These are phyloP conservation scores for Colletotrichum incanum DNA, from an alignment of 2,329 filamentous ascomycete species.

Conservation along the genomic window DNA sequence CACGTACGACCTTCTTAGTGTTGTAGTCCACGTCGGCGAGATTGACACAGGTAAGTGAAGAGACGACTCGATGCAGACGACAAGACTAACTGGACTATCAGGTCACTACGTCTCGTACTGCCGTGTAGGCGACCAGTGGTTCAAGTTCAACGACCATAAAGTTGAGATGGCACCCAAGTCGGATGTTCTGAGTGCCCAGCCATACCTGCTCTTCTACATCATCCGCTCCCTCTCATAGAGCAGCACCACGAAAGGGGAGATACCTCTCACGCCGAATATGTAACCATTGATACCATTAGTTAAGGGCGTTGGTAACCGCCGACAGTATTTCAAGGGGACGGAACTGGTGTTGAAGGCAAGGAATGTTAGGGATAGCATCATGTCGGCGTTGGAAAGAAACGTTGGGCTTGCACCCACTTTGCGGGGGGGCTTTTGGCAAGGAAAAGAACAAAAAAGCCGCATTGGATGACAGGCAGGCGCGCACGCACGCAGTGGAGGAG, in stretches of 20 bases:
- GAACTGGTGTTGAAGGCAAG: background rate
- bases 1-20: conserved; percentile 89
- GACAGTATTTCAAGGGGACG: background rate
- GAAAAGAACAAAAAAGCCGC: conserved; percentile 6
- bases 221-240: conserved; percentile 71
- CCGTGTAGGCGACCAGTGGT: conserved; percentile 76
- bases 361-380: conserved; percentile 30
- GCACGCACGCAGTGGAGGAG: background rate
- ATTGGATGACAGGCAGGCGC: conserved; percentile 19
- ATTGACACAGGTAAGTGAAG: conserved; percentile 91
- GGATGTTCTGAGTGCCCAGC: conserved; percentile 88
- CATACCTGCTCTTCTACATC: conserved; percentile 92
- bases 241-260: background rate
- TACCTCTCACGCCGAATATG: background rate
- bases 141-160: conserved; percentile 95
- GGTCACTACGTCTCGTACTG: conserved; percentile 54
- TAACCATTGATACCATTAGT: conserved; percentile 1
- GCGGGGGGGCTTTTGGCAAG: conserved; percentile 11
- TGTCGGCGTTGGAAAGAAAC: conserved; percentile 41
- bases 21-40: conserved; percentile 93
- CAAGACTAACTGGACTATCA: conserved; percentile 69
- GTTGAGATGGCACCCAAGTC: conserved; percentile 87
- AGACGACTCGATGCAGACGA: conserved; percentile 2
- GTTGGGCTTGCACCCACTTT: conserved; percentile 20
- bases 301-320: conserved; percentile 9